A percentile compares a stretch with the other conserved stretches of the same genome.
Evolutionary conservation across 768 basidiomycete genomes (phyloP).

Genomic region (Dioszegia crocea): DNA sequence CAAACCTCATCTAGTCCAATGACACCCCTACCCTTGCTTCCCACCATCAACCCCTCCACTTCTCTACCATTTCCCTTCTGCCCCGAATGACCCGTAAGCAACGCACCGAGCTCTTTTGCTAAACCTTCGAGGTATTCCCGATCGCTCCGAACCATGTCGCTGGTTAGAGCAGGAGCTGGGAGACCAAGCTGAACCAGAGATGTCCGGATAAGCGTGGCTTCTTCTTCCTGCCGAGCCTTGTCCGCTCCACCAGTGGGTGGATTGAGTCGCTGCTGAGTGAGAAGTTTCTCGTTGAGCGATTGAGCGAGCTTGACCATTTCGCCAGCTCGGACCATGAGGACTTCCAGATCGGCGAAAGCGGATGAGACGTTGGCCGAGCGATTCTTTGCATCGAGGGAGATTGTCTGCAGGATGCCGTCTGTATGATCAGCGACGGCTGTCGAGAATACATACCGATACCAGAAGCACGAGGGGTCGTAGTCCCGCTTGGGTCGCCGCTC

Average conservation of each 20-base stretch:
- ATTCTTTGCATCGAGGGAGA: conserved; percentile 64
- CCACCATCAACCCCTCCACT: conserved; percentile 65
- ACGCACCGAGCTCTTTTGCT: conserved; percentile 70
- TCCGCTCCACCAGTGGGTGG: conserved; percentile 8
- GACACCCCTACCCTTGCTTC: conserved; percentile 60
- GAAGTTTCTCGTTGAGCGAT: conserved; percentile 77
- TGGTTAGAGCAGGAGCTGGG: conserved; percentile 75
- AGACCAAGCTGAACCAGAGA: conserved; percentile 87
- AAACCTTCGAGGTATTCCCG: conserved; percentile 71
- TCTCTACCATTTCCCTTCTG: conserved; percentile 1
- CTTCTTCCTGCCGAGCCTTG: conserved; percentile 19
- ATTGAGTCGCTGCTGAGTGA: conserved; percentile 50
- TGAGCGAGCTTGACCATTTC: conserved; percentile 80
- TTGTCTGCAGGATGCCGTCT: conserved; percentile 79
- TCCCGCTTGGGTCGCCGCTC: not conserved
- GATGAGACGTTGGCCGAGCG: conserved; percentile 65
- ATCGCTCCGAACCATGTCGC: conserved; percentile 83
- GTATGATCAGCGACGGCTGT: not conserved
- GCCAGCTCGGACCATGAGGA: conserved; percentile 80
- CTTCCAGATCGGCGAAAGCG: conserved; percentile 81
- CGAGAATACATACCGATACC: conserved; percentile 54
- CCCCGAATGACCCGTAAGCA: conserved; percentile 57
- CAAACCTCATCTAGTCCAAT: conserved; percentile 88
- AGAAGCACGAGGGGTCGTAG: conserved; percentile 41
- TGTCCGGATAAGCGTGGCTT: conserved; percentile 75